These are phyloP conservation scores for Cyberlindnera saturnus DNA, from an alignment of 805 yeast species.

Conservation along the genomic window DNA sequence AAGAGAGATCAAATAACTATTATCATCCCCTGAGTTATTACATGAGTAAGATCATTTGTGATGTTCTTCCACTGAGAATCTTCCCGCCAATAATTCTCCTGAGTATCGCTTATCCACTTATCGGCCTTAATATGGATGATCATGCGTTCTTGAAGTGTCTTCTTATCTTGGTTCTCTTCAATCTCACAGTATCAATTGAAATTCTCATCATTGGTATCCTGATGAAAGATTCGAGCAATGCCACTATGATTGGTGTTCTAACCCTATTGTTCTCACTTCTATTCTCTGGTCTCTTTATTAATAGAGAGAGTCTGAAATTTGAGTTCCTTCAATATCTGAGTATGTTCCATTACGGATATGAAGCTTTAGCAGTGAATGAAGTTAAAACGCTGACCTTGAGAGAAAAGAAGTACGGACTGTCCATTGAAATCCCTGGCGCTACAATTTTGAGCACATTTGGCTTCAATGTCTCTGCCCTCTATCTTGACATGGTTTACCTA, in stretches of 20 bases:
- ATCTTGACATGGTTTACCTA: constrained; percentile 59
- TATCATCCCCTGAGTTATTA: constrained; percentile 86
- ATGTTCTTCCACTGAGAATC: constrained; percentile 84
- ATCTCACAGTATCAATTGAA: constrained; percentile 78
- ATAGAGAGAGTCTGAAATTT: constrained; percentile 60
- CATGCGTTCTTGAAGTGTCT: constrained; percentile 68
- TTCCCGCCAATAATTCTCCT: constrained; percentile 86
- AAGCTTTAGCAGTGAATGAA: constrained; percentile 86
- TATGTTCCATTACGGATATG: constrained; percentile 93
- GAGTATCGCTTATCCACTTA: constrained; percentile 81
- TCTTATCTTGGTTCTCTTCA: constrained; percentile 70
- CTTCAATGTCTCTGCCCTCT: constrained; percentile 72
- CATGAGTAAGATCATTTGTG: constrained; percentile 79
- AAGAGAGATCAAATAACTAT: constrained; percentile 93
- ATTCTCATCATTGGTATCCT: constrained; percentile 84
- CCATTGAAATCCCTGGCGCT: constrained; percentile 97
- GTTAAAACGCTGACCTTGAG: constrained; percentile 78
- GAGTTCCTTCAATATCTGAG: constrained; percentile 79
- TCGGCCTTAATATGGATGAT: constrained; percentile 77
- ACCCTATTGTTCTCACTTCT: constrained; percentile 77
- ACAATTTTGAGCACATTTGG: constrained; percentile 95
- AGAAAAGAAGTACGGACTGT: constrained; percentile 87
- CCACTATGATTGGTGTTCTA: constrained; percentile 82
- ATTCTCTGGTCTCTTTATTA: constrained; percentile 91
- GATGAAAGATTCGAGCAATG: constrained; percentile 85